Evolutionary conservation across 495 filamentous ascomycete genomes (phyloP), one percentile per base, ranked within the genome.

Genomic region (Penicillium daleae): DNA sequence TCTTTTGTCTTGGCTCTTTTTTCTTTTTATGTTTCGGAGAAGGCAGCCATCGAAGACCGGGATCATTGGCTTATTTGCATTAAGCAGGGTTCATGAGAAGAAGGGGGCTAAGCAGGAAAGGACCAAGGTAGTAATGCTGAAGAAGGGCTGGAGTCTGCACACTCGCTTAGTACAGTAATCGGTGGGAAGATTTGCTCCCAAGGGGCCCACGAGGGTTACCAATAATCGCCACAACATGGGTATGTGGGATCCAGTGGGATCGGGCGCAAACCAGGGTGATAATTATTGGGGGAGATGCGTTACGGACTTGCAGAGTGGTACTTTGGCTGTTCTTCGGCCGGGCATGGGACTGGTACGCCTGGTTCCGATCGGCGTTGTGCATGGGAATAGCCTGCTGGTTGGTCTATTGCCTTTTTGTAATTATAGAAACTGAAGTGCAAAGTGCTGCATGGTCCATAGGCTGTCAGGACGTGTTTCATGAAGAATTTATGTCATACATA

Each of bases 381-480:
- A 50, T 27, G 46, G 46, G 13, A 29, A 26, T 50, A 50, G 27
- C 46, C 46, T 50, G 46, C 46, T 50, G 46, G 46, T 50, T 50
- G 46, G 46, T 29, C 13, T 2, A 17, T 6, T 1, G 46, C 12
- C 24, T 29, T 17, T 5, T 50, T 29, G 46, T 15, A 29, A 29
- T 50, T 29, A 13, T 27, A 26, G 12, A 50, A 29, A 17, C 26
- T 50, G 24, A 5, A 15, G 19, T 22, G n/a, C 12, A 12, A 5
- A 15, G 19, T 22, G n/a, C 12, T 17, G 35, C n/a, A 26, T 6
- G 10, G 12, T 27, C 10, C 24, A 49, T 15, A 15, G 24, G 9
- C 12, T 12, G 21, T 29, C 9, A 5, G 8, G n/a, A n/a, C n/a
- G n/a, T n/a, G n/a, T 4, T 24, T 13, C 7, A 24, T 46, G 4